Conservation (phyloP, 2,329 filamentous ascomycete genomes). For the Basipetospora chlamydospora region DNA sequence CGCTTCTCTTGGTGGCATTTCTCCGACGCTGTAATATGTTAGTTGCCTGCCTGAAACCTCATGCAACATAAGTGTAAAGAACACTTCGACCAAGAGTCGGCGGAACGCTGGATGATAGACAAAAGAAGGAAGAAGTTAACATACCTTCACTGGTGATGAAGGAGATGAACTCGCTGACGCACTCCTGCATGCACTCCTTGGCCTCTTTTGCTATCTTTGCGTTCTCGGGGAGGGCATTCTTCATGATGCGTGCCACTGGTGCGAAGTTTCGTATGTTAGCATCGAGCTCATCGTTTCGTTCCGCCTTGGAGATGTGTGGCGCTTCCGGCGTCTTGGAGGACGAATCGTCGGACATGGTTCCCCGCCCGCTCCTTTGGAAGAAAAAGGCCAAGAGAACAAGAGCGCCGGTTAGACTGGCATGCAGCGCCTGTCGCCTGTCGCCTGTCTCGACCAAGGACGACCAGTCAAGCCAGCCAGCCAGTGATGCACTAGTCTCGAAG, state of each 20-base stretch:
- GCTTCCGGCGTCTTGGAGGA: conserved; percentile 35
- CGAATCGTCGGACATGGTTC: conserved; percentile 49
- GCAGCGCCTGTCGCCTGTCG: no score
- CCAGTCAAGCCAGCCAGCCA: conserved; percentile 1
- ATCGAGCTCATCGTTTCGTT: conserved; percentile 47
- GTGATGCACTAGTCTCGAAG: conserved; percentile 10
- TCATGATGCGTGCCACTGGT: conserved; percentile 98
- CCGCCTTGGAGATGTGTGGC: conserved; percentile 29
- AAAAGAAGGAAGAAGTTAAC: conserved; percentile 16
- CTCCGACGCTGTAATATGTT: conserved; percentile 59
- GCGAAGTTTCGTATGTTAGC: conserved; percentile 91
- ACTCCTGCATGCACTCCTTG: conserved; percentile 99
- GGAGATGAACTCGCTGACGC: conserved; percentile 98
- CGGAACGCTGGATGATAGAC: background rate
- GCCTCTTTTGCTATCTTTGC: conserved; percentile 98
- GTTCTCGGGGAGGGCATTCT: conserved; percentile 90
- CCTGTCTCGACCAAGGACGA: conserved; percentile 1
- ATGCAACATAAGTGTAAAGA: no score
- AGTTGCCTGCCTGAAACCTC: background rate
- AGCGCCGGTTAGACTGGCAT: no score
- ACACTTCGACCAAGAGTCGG: background rate
- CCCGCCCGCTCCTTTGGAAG: no score
- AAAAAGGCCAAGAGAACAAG: no score
- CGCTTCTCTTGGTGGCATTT: conserved; percentile 99
- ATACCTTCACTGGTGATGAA: conserved; percentile 98